Base-by-base conservation (phyloP, 225 moss, liverwort and hornwort genomes). In the Polytrichum formosum region DNA sequence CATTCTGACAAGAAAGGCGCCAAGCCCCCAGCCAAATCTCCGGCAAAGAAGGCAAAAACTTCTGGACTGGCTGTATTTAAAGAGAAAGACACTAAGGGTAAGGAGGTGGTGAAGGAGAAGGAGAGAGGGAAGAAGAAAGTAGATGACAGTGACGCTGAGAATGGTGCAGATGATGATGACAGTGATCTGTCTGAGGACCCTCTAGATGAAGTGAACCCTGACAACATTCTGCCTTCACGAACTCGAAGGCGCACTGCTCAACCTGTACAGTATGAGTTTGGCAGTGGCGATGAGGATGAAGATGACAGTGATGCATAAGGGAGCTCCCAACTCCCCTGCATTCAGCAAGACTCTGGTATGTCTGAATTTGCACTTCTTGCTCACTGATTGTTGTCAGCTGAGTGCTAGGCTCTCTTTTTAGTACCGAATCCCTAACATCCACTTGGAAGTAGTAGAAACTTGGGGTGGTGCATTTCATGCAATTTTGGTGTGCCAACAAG, bases 141-240 rank as follows among this genome's bases (percentile, higher is more conserved):
- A 28, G 89, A 77, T 27, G 74, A 68, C 23, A 78, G 78, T 30
- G 86, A 86, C 28, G 85, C 77, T 3, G 78, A 85, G 63, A 80
- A 79, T 30, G 79, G 82, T 61, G 67, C 72, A 53, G 88, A 89
- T 1, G 86, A 86, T 1, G 86, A 80, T 56, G 83, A 75, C 27
- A 84, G 89, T 53, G 89, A 89, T 56, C 27, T 89, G 70, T 89
- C 89, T 62, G 83, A 83, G 81, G 89, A 89, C 58, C 89, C 89
- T n/a, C 65, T 86, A 70, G 89, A 89, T 27, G 89, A 89, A 81
- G 86, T 89, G 75, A 84, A 89, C 68, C 89, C 89, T 28, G 83
- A 86, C 29, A 89, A 89, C 67, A 89, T 89, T 18, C 56, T 89
- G 63, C 77, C 89, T 18, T 89, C 89, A 6, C 79, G 89, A 64